Conservation (phyloP, 257 asterid species). For the Solanum clarkiae region DNA sequence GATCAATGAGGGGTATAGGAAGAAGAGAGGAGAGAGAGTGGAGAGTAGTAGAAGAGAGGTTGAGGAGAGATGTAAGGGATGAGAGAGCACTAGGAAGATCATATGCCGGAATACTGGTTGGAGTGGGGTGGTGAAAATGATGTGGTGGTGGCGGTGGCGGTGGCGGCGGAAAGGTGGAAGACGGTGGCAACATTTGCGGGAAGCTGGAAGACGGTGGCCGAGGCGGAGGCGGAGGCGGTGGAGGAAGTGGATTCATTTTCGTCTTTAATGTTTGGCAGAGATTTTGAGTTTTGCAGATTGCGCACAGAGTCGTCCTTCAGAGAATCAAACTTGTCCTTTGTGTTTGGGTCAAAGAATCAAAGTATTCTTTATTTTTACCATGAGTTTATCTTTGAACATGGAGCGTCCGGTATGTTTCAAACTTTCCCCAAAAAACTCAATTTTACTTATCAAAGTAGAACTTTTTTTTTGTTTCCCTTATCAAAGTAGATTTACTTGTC, state of each 20-base stretch:
- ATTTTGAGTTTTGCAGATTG: not conserved
- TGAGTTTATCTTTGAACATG: too few relatives aligned
- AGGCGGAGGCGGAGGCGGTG: not conserved
- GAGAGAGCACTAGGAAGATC: slow-evolving; percentile 29
- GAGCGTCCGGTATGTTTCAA: too few relatives aligned
- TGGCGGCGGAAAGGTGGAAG: not conserved
- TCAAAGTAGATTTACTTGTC: too few relatives aligned
- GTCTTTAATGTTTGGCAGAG: not conserved
- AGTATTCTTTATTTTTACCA: too few relatives aligned
- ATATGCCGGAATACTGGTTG: slow-evolving; percentile 11
- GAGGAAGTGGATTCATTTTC: not conserved
- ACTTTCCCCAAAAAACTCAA: too few relatives aligned
- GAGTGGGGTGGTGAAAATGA: not conserved
- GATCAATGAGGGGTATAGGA: slow-evolving; percentile 1
- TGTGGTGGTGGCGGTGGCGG: not conserved
- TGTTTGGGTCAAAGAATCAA: too few relatives aligned
- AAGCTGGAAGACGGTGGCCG: not conserved
- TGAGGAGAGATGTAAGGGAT: slow-evolving; percentile 43
- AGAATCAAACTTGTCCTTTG: too few relatives aligned
- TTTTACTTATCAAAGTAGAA: too few relatives aligned
- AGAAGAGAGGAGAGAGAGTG: slow-evolving; percentile 32
- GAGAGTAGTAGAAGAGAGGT: slow-evolving; percentile 32
- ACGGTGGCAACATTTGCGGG: not conserved
- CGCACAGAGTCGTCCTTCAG: too few relatives aligned
- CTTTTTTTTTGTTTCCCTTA: too few relatives aligned